Evolutionary conservation across 345 rosid species (phyloP), one percentile per base, ranked within the genome.

Genomic region (Linum tenue): DNA sequence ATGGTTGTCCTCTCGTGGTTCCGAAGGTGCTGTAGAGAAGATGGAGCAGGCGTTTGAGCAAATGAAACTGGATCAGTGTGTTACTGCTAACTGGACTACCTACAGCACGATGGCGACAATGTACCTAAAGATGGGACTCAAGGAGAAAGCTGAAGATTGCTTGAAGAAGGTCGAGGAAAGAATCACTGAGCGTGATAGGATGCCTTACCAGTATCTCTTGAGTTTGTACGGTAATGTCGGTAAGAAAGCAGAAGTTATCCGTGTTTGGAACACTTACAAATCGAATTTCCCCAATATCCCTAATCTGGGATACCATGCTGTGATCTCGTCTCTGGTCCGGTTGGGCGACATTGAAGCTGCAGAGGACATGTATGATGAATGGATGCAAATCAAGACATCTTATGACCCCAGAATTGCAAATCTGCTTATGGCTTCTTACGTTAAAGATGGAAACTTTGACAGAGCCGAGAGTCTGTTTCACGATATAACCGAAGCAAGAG

Each of bases 71-170:
- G 92, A 90, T 72, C 75, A 43, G 62, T 64, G 69, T 39, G 78
- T 86, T 43, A 81, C 73, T 70, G 91, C 96, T 14, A 86, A 85
- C 76, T 92, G 98, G 98, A 86, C 92, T 63, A 86, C 99, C 15
- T 94, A 82, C 69, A 90, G 96, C 82, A 90, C 97, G 2, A 77
- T 94, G 91, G 96, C 96, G 11, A 85, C 90, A 15, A 84, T 86
- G 90, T 90, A 94, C 70, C 82, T 86, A 37, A 90, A 83, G 81
- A 73, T 86, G 92, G 92, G 92, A 9, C 72, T 78, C 72, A 2
- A 59, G 17, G 88, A 83, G 60, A 92, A 90, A 64, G 97, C 97
- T 17, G 86, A 88, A 75, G 94, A 85, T 43, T 85, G 89, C 66
- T 73, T 94, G 78, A 86, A 82, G 79, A 84, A 72, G 69, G 81